Evolutionary conservation across 2,329 filamentous ascomycete species (phyloP).

Genomic region (Fusarium sarcochroum): DNA sequence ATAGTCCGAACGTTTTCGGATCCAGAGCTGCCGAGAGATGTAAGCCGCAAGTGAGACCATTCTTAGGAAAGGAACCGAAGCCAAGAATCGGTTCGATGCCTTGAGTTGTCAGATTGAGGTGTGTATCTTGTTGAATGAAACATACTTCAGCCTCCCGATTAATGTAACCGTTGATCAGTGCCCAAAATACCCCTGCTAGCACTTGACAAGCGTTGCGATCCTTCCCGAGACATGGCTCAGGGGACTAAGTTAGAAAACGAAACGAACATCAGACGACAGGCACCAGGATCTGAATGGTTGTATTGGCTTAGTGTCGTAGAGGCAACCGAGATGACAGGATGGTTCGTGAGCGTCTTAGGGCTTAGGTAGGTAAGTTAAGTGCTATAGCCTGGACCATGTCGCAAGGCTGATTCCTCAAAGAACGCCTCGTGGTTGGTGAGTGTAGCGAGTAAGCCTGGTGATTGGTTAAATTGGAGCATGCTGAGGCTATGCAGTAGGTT

Average conservation of each 20-base stretch:
- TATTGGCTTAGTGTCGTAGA: constrained; percentile 29
- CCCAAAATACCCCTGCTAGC: constrained; percentile 8
- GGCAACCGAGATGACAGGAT: constrained; percentile 38
- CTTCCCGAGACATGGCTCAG: constrained; percentile 41
- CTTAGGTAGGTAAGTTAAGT: constrained; percentile 13
- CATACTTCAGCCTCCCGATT: constrained; percentile 23
- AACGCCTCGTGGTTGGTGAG: constrained; percentile 38
- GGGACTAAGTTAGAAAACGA: constrained; percentile 16
- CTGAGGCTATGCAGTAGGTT: constrained; percentile 41
- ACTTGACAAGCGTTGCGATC: constrained; percentile 17
- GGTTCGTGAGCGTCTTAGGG: constrained; percentile 13
- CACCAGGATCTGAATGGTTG: constrained; percentile 25
- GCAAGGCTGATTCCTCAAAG: constrained; percentile 44
- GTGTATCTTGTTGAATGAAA: constrained; percentile 28
- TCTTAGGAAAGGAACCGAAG: constrained; percentile 20
- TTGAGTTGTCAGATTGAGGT: constrained; percentile 15
- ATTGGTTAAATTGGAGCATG: constrained; percentile 32
- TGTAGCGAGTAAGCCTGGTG: constrained; percentile 11
- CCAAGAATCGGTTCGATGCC: constrained; percentile 5
- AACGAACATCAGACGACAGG: constrained; percentile 9
- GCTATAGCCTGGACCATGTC: constrained; percentile 17
- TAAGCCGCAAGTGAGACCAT: constrained; percentile 23
- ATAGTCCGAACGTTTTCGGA: constrained; percentile 9
- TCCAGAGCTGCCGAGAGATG: constrained; percentile 22
- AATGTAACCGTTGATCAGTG: constrained; percentile 11